Conservation (phyloP, 495 filamentous ascomycete genomes). For the Penicillium cosmopolitanum region DNA sequence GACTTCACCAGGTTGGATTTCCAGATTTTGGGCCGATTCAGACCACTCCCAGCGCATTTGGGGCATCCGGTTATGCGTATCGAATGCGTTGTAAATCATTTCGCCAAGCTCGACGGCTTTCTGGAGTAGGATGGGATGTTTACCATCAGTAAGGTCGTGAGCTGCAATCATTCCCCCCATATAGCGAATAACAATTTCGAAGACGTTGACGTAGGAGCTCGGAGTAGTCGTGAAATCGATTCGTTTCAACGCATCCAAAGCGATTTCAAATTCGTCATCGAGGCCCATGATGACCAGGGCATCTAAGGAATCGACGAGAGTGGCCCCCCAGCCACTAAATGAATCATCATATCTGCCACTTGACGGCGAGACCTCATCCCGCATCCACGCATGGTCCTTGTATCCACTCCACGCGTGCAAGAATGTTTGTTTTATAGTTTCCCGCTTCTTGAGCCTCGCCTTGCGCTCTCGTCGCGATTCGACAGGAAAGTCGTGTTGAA, state of each 20-base stretch:
- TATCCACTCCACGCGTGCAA: constrained; percentile 76
- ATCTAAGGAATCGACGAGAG: constrained; percentile 64
- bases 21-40: constrained; percentile 41
- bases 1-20: constrained; percentile 43
- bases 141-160: constrained; percentile 76
- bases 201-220: constrained; percentile 68
- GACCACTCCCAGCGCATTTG: constrained; percentile 60
- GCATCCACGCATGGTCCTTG: constrained; percentile 72
- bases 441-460: constrained; percentile 47
- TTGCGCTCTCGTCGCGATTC: constrained; percentile 44
- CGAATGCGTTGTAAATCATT: constrained; percentile 87
- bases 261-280: constrained; percentile 61
- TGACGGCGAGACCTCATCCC: constrained; percentile 76
- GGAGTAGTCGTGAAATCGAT: constrained; percentile 59
- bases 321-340: constrained; percentile 67
- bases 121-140: constrained; percentile 67
- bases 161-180: constrained; percentile 82
- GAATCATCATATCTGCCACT: constrained; percentile 53
- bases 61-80: constrained; percentile 95
- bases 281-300: constrained; percentile 66
- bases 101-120: constrained; percentile 89
- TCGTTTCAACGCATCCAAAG: constrained; percentile 53
- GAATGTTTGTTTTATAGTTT: constrained; percentile 71
- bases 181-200: constrained; percentile 89
- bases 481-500: constrained; percentile 55